A percentile compares a stretch with the other conserved stretches of the same genome.
phyloP scores from a whole-genome alignment of 2,329 filamentous ascomycete species.

The Nakataea oryzae region DNA sequence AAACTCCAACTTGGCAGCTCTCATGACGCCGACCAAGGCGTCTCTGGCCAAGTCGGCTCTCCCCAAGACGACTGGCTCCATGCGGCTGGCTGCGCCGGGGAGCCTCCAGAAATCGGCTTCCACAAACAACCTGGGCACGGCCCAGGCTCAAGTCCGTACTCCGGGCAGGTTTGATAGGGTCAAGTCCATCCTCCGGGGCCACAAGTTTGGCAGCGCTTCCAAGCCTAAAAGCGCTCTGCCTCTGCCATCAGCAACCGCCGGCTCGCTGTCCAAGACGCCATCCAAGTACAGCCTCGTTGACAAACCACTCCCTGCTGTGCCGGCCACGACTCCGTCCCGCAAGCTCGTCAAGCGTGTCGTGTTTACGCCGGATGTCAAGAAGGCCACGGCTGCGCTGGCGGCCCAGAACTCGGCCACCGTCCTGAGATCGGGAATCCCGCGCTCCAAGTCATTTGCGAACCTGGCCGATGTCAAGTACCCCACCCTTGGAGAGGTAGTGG shows the following conservation, averaged over 20 bases:
- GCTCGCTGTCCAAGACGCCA: slow-evolving; percentile 28
- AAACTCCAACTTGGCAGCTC: slow-evolving; percentile 28
- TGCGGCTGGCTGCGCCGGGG: slow-evolving; percentile 17
- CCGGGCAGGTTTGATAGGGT: slow-evolving; percentile 43
- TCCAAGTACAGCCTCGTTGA: slow-evolving; percentile 31
- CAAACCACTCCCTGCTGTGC: slow-evolving; percentile 39
- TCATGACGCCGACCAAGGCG: slow-evolving; percentile 72
- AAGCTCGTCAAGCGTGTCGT: slow-evolving; percentile 64
- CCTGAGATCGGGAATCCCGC: slow-evolving; percentile 36
- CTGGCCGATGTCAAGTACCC: slow-evolving; percentile 16
- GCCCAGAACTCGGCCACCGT: slow-evolving; percentile 45
- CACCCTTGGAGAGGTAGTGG: slow-evolving; percentile 19
- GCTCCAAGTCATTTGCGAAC: slow-evolving; percentile 26
- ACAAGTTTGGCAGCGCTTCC: slow-evolving; percentile 21
- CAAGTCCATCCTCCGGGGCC: slow-evolving; percentile 44
- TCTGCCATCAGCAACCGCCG: slow-evolving; percentile 21
- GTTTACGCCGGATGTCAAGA: slow-evolving; percentile 64
- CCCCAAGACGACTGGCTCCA: slow-evolving; percentile 33
- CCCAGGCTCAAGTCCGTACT: slow-evolving; percentile 26
- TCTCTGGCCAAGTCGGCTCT: slow-evolving; percentile 53
- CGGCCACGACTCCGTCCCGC: slow-evolving; percentile 56
- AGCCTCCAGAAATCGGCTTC: slow-evolving; percentile 38
- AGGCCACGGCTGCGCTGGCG: slow-evolving; percentile 18
- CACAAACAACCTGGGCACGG: slow-evolving; percentile 30
- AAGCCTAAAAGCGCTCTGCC: slow-evolving; percentile 38